Conservation (phyloP, 2,329 filamentous ascomycete species). For the Paraconiothyrium sp. region DNA sequence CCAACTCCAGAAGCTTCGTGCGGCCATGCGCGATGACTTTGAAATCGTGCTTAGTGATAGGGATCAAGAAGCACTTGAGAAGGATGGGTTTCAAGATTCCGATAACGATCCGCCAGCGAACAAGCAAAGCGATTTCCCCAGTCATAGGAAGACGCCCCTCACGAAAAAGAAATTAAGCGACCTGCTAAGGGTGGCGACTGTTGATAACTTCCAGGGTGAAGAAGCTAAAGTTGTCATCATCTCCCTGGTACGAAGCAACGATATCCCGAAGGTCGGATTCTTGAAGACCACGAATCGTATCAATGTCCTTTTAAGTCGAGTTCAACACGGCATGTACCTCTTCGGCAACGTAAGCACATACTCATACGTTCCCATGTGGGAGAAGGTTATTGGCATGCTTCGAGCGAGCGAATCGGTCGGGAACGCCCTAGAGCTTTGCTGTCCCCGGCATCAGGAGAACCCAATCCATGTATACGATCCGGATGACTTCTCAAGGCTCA, state of each 20-base stretch:
- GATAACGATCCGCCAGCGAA: not conserved
- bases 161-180: conserved; percentile 36
- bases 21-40: conserved; percentile 58
- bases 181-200: conserved; percentile 62
- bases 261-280: conserved; percentile 68
- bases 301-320: conserved; percentile 74
- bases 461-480: conserved; percentile 34
- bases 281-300: conserved; percentile 72
- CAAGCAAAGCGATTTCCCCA: not conserved
- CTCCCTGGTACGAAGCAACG: conserved; percentile 76
- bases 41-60: conserved; percentile 72
- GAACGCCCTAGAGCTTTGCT: conserved; percentile 32
- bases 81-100: conserved; percentile 31
- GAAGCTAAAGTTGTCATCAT: conserved; percentile 76
- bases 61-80: conserved; percentile 64
- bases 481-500: conserved; percentile 38
- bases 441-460: conserved; percentile 39
- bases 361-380: conserved; percentile 69
- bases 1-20: conserved; percentile 64
- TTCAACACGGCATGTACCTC: conserved; percentile 75
- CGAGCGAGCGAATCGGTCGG: conserved; percentile 28
- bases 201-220: conserved; percentile 82
- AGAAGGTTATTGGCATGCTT: conserved; percentile 65
- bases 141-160: conserved; percentile 22
- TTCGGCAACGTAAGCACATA: conserved; percentile 73